A percentile compares a stretch with the other conserved stretches of the same genome.
phyloP scores from a whole-genome alignment of 148 eudicot genomes.

The Nepenthes mirabilis region DNA sequence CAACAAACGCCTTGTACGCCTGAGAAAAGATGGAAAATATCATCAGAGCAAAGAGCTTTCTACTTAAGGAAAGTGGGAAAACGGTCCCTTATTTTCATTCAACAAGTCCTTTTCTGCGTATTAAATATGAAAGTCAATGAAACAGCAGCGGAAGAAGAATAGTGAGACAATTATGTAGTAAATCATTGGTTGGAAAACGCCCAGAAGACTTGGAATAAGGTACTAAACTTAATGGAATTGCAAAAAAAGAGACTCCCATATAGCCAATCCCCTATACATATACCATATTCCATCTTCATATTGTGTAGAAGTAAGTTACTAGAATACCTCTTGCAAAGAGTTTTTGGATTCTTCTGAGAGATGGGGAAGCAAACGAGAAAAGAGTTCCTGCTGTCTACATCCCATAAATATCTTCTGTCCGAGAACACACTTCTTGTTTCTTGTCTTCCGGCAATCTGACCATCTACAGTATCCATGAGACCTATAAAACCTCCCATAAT shows the following conservation, averaged over 20 bases:
- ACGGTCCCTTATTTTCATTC: too few relatives aligned
- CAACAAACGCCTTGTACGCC: conserved; percentile 50
- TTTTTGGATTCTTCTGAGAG: conserved; percentile 47
- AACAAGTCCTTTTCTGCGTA: too few relatives aligned
- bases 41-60: not conserved
- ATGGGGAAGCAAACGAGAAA: conserved; percentile 41
- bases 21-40: conserved; percentile 20
- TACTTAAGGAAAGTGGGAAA: not conserved
- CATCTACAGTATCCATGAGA: conserved; percentile 43
- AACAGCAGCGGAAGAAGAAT: not conserved
- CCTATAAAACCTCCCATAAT: conserved; percentile 53
- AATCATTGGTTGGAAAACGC: too few relatives aligned
- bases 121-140: too few relatives aligned
- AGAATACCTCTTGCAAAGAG: conserved; percentile 50
- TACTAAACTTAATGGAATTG: too few relatives aligned
- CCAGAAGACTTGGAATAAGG: too few relatives aligned
- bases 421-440: conserved; percentile 39
- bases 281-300: too few relatives aligned
- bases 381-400: conserved; percentile 57
- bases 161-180: too few relatives aligned
- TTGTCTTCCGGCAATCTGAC: conserved; percentile 55
- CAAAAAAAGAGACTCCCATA: too few relatives aligned
- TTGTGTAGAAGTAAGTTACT: not conserved
- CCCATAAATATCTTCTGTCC: conserved; percentile 68
- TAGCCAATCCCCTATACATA: too few relatives aligned